Base-by-base conservation (phyloP, 768 basidiomycete genomes). In the Flagelloscypha sp. region DNA sequence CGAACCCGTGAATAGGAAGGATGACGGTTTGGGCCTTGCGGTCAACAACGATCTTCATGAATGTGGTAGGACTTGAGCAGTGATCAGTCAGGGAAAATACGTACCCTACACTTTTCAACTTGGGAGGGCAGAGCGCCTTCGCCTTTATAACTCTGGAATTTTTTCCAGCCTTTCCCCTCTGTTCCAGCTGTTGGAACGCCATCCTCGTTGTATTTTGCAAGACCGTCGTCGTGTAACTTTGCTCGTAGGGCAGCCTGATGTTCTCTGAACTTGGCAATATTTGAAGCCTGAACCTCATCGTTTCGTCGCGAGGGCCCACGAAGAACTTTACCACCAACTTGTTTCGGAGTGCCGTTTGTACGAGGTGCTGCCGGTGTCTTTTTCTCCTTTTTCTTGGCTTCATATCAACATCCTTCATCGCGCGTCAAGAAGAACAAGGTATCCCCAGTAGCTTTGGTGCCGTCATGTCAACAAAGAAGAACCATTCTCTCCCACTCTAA, bases 111-210 rank as follows among this genome's bases (percentile, higher is more conserved):
- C 42, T 68, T 71, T 41, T 92, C 85, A 5, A 81, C 79, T 38
- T 90, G 83, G n/a, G 68, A 65, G 2, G 94, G 95, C 22, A 98
- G 57, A 33, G 82, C 93, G 10, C 72, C 86, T 52, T 99, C 94
- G 22, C 93, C 84, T 59, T 90, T 90, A 61, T 97, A 99, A 48
- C 90, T 94, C 62, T 89, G 89, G 65, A 94, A 98, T 42, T 80
- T 76, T 56, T 93, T 94, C 84, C 92, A 93, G 10, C 79, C 75
- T 56, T 98, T 97, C 24, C 87, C 88, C 50, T 92, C 82, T 47
- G 87, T 89, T 10, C 81, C 83, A 27, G 72, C 73, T 15, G 65
- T 63, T 0, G 76, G 85, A 22, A 73, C 79, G 6, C 81, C 86
- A 37, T 81, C 84, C 48, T 87, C 86, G 1, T 86, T 84, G 54